Base-by-base conservation (phyloP, 2,329 filamentous ascomycete species). In the Trichophyton verrucosum region DNA sequence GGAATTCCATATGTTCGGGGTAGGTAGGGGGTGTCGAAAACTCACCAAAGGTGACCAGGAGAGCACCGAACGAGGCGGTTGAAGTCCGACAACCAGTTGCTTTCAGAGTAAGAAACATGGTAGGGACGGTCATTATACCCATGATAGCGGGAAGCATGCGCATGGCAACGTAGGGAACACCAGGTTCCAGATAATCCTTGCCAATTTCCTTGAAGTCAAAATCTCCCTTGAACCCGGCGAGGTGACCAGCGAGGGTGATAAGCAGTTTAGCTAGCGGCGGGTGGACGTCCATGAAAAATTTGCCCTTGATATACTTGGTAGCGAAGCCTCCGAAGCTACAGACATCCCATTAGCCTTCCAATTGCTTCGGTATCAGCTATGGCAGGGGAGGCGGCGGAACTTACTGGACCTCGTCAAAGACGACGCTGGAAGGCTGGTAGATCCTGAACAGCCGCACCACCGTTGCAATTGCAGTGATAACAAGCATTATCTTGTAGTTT, bases 201-300 rank as follows among this genome's bases (percentile, higher is more conserved):
- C 94, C 94, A 76, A 99, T 99, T 68, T 99, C 91, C 80, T 97
- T 99, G 81, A 99, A 99, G 75, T 97, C 94, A 73, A 99, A 99
- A 65, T 90, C 82, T 65, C 94, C 94, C 71, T 96, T 84, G 74
- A 97, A 99, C 60, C 94, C 94, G 69, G 91, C 94, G 65, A 96
- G 76, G 86, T 88, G 99, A 68, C 92, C 94, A 65, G 91, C 91
- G 63, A 99, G 83, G 59, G 94, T 95, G 70, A 99, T 92, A 67
- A 99, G 85, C 72, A 99, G 84, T 80, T 99, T 99, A 66, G 94
- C 94, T 63, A 99, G 82, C 53, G 94, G 94, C 36, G 94, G 94
- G 73, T 99, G 94, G n/a, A 99, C 94, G 73, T 99, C 94, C 94
- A 99, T 99, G 76, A 99, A 99, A 82, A 99, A 99, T 73, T 82